Percentiles rank a stretch among this genome's conserved stretches.
These are phyloP conservation scores for Sphagnum magellanicum DNA, from an alignment of 228 moss, liverwort and hornwort species.

Conservation along the genomic window DNA sequence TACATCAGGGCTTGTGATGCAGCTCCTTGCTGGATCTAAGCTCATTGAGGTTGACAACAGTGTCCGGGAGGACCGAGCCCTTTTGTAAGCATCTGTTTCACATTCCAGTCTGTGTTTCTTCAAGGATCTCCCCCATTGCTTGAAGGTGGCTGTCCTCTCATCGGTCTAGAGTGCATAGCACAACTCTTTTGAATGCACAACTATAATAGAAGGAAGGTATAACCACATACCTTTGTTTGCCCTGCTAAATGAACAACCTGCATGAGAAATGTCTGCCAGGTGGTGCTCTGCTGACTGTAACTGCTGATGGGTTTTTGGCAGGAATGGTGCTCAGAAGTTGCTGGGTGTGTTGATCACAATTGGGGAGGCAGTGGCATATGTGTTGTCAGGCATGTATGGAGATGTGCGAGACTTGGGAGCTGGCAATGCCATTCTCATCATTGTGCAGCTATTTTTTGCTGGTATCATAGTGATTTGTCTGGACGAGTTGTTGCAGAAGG, in stretches of 20 bases:
- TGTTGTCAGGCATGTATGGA: conserved; percentile 97
- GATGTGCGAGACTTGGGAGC: conserved; percentile 84
- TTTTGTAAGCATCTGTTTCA: conserved; percentile 51
- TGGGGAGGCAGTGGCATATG: conserved; percentile 95
- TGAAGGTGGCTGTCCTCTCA: too few species aligned
- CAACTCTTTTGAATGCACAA: too few species aligned
- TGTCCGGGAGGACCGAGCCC: conserved; percentile 92
- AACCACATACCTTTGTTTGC: too few species aligned
- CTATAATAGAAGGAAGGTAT: too few species aligned
- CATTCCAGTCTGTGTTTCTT: not conserved
- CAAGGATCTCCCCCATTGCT: too few species aligned
- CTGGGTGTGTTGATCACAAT: conserved; percentile 95
- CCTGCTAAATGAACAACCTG: too few species aligned
- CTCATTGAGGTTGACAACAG: conserved; percentile 96
- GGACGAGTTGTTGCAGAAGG: conserved; percentile 93
- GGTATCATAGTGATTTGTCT: conserved; percentile 96
- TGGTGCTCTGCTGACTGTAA: too few species aligned
- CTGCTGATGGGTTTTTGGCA: conserved; percentile 10
- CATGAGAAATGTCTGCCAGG: too few species aligned
- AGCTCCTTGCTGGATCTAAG: conserved; percentile 95
- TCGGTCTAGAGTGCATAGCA: too few species aligned
- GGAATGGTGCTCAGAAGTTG: conserved; percentile 96
- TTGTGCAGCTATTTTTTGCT: conserved; percentile 92
- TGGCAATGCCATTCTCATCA: conserved; percentile 93
- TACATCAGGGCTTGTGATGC: conserved; percentile 92